Evolutionary conservation across 2,329 filamentous ascomycete genomes (phyloP).

Genomic region (Pestalotiopsis sp.): DNA sequence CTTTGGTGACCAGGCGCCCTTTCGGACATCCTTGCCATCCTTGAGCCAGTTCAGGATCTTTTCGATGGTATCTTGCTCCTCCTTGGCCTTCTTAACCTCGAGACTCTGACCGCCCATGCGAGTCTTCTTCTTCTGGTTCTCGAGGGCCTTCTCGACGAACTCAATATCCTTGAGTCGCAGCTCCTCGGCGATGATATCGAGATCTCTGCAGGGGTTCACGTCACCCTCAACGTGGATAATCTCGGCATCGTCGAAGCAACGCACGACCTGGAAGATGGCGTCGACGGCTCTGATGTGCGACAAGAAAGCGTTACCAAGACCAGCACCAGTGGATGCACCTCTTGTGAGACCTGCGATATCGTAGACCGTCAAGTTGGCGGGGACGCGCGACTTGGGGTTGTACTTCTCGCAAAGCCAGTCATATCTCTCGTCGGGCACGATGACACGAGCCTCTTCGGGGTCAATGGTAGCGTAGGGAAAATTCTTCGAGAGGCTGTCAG

Average conservation of each 20-base stretch:
- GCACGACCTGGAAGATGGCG: slow-evolving; percentile 95
- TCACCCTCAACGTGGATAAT: slow-evolving; percentile 99
- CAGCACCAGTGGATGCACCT: slow-evolving; percentile 94
- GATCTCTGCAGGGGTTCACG: slow-evolving; percentile 89
- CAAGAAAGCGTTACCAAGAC: slow-evolving; percentile 96
- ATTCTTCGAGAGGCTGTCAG: slow-evolving; percentile 61
- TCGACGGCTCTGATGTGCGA: slow-evolving; percentile 98
- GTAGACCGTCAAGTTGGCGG: slow-evolving; percentile 96
- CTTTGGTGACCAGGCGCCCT: slow-evolving; percentile 86
- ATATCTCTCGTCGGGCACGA: slow-evolving; percentile 94
- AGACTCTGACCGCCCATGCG: slow-evolving; percentile 90
- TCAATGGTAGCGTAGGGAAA: slow-evolving; percentile 99
- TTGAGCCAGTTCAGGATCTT: slow-evolving; percentile 84
- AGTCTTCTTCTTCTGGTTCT: slow-evolving; percentile 92
- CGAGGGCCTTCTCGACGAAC: slow-evolving; percentile 94
- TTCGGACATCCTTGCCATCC: slow-evolving; percentile 90
- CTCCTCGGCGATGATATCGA: slow-evolving; percentile 97
- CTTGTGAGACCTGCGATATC: slow-evolving; percentile 97
- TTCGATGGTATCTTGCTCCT: slow-evolving; percentile 91
- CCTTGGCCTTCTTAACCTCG: slow-evolving; percentile 96
- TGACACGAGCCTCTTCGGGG: slow-evolving; percentile 94
- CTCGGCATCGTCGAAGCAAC: slow-evolving; percentile 98
- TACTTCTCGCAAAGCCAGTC: slow-evolving; percentile 97
- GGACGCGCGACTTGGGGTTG: slow-evolving; percentile 96
- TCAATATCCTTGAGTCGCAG: slow-evolving; percentile 98